phyloP scores from a whole-genome alignment of 495 filamentous ascomycete species.

The Recurvomyces mirabilis region DNA sequence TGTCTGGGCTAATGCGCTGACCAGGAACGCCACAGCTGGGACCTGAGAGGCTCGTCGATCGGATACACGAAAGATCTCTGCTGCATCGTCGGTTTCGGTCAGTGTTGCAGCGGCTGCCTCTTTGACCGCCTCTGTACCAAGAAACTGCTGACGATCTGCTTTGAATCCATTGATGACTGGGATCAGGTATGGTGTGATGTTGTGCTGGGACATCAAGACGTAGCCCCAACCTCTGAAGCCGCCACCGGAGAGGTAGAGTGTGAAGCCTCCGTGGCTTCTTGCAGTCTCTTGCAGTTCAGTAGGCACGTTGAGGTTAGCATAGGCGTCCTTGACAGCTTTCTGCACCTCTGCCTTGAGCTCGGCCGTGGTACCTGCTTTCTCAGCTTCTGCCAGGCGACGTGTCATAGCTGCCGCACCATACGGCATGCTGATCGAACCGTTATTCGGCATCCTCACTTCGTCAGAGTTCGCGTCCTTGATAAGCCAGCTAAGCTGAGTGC shows the following conservation, averaged over 20 bases:
- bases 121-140: constrained; percentile 47
- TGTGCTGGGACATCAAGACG: constrained; percentile 58
- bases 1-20: constrained; percentile 57
- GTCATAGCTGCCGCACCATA: constrained; percentile 81
- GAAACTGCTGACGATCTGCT: constrained; percentile 50
- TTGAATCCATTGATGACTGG: constrained; percentile 74
- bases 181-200: constrained; percentile 66
- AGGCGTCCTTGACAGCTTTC: constrained; percentile 48
- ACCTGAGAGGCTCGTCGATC: constrained; percentile 70
- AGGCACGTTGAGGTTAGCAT: constrained; percentile 46
- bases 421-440: constrained; percentile 49
- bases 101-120: constrained; percentile 34
- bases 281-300: constrained; percentile 35
- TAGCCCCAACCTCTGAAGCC: constrained; percentile 88
- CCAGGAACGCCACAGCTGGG: constrained; percentile 68
- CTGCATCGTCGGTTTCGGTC: constrained; percentile 28
- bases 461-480: constrained; percentile 38
- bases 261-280: constrained; percentile 45
- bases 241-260: constrained; percentile 78
- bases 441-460: constrained; percentile 39
- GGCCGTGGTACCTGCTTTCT: constrained; percentile 29
- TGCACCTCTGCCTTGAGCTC: constrained; percentile 47
- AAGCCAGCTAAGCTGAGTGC: constrained; percentile 83
- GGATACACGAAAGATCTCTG: constrained; percentile 65
- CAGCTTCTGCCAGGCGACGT: constrained; percentile 37